Conservation (phyloP, 148 eudicot genomes). For the Vaccinium corymbosum region DNA sequence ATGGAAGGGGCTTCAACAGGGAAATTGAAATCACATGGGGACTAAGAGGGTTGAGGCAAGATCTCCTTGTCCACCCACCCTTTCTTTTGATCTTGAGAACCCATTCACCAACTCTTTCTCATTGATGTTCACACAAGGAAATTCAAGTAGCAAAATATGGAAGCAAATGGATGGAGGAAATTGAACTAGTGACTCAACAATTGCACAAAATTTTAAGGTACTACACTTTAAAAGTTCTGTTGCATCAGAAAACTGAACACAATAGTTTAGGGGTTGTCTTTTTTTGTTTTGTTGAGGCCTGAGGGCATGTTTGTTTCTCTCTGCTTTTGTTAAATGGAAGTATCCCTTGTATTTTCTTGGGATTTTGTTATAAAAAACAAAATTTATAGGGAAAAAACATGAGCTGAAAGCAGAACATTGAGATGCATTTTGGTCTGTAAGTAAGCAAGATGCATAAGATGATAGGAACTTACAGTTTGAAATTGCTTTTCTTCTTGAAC, state of each 20-base stretch:
- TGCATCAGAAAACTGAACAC: background rate
- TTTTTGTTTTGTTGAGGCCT: no score
- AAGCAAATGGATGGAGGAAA: background rate
- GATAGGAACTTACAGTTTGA: slow-evolving; percentile 48
- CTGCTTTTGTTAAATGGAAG: no score
- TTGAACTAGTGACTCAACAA: background rate
- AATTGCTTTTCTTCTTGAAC: slow-evolving; percentile 45
- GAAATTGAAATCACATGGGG: background rate
- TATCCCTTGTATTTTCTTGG: no score
- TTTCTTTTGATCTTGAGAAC: background rate
- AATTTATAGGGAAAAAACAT: background rate
- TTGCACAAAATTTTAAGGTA: background rate
- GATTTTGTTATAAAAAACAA: no score
- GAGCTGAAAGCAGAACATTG: background rate
- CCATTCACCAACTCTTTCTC: background rate
- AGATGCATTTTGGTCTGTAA: background rate
- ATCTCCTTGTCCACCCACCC: background rate
- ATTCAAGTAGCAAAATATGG: background rate
- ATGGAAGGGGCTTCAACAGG: no score
- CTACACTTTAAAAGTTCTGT: background rate
- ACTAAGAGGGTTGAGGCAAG: background rate
- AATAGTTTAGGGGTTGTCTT: no score
- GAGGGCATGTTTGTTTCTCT: no score
- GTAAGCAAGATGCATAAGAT: background rate
- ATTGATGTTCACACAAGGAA: background rate